Evolutionary conservation across 352 stramenopile species (phyloP).

Genomic region (Globisporangium splendens): DNA sequence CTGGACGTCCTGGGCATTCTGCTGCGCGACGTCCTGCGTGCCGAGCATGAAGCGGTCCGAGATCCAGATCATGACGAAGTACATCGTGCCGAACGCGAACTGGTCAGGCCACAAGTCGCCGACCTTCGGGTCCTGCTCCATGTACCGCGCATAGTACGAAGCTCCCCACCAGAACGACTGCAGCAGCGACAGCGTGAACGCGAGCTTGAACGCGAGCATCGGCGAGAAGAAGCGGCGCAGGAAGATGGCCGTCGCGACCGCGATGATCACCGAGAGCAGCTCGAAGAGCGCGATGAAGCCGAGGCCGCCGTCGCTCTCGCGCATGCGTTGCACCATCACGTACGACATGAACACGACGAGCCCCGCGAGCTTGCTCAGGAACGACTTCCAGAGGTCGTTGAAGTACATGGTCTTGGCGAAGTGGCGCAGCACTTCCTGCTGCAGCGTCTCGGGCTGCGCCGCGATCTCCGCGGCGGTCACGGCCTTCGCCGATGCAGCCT

Average conservation of each 20-base stretch:
- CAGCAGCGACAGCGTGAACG: slow-evolving; percentile 71
- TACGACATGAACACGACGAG: slow-evolving; percentile 67
- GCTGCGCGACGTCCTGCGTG: slow-evolving; percentile 55
- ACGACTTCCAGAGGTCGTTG: slow-evolving; percentile 82
- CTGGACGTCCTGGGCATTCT: slow-evolving; percentile 58
- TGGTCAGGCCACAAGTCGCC: slow-evolving; percentile 63
- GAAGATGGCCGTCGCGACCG: slow-evolving; percentile 53
- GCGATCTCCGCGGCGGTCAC: slow-evolving; percentile 6
- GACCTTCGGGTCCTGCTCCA: slow-evolving; percentile 35
- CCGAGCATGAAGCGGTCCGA: slow-evolving; percentile 83
- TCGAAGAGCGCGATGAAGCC: slow-evolving; percentile 64
- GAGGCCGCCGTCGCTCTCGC: slow-evolving; percentile 36
- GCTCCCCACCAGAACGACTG: slow-evolving; percentile 63
- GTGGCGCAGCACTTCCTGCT: slow-evolving; percentile 72
- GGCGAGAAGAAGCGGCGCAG: slow-evolving; percentile 56
- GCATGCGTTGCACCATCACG: slow-evolving; percentile 60
- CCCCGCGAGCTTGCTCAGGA: slow-evolving; percentile 70
- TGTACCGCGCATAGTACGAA: slow-evolving; percentile 46
- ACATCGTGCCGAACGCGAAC: slow-evolving; percentile 65
- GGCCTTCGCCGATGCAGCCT: not conserved
- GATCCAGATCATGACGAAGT: slow-evolving; percentile 73
- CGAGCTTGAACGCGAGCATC: slow-evolving; percentile 72
- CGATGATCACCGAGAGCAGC: slow-evolving; percentile 53
- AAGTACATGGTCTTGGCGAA: slow-evolving; percentile 86
- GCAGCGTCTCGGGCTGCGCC: slow-evolving; percentile 29